Conservation (phyloP, 805 yeast genomes). For the Saccharomycopsis oosterbeekiorum region DNA sequence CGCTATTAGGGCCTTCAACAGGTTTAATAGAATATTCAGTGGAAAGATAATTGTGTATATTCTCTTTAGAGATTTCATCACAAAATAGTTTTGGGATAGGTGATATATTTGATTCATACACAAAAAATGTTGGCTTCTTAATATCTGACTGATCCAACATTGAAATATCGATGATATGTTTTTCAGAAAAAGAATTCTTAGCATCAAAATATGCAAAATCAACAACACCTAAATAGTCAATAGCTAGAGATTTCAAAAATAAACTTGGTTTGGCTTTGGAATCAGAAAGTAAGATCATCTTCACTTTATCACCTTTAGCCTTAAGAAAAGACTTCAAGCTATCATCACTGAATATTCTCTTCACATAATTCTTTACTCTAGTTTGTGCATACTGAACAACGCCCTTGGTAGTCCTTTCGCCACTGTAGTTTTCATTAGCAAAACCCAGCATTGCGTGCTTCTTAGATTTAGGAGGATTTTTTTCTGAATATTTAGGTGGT, state of each 20-base stretch:
- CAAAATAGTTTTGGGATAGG: conserved; percentile 18
- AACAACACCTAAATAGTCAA: conserved; percentile 49
- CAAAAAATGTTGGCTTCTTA: conserved; percentile 7
- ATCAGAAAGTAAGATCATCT: conserved; percentile 37
- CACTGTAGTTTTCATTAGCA: conserved; percentile 48
- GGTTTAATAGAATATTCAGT: conserved; percentile 21
- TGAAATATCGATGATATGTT: conserved; percentile 17
- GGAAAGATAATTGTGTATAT: conserved; percentile 22
- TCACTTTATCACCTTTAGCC: conserved; percentile 21
- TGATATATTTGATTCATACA: neutral
- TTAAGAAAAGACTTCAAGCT: conserved; percentile 24
- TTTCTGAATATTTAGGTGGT: conserved; percentile 54
- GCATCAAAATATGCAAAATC: conserved; percentile 38
- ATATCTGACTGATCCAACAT: conserved; percentile 3
- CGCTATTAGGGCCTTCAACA: conserved; percentile 26
- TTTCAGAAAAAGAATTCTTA: conserved; percentile 23
- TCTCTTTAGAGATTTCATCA: conserved; percentile 21
- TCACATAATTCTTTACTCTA: conserved; percentile 57
- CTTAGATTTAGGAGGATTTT: conserved; percentile 19
- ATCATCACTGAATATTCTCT: conserved; percentile 32
- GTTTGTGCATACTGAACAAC: conserved; percentile 46
- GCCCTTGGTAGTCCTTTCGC: conserved; percentile 48
- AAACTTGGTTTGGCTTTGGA: conserved; percentile 44
- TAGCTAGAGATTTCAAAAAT: conserved; percentile 52
- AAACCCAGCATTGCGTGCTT: conserved; percentile 25